These are phyloP conservation scores for Melanopsichium pennsylvanicum DNA, from an alignment of 1,284 basidiomycete species.

Conservation along the genomic window DNA sequence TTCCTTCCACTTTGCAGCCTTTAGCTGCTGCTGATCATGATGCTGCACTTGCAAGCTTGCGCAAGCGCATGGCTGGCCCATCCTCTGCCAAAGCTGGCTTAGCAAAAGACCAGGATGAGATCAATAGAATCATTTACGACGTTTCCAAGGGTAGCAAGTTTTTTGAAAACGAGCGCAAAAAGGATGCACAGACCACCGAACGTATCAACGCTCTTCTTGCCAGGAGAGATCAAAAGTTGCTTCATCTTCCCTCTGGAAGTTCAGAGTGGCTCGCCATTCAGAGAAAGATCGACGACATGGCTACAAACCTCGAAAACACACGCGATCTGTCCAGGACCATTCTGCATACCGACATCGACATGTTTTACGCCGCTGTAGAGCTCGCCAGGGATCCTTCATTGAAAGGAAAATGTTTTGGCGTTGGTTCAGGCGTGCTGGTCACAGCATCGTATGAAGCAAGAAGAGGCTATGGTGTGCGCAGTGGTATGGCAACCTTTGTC, in stretches of 20 bases:
- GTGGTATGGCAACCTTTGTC: constrained; percentile 75
- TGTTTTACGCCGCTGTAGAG: constrained; percentile 67
- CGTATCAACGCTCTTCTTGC: constrained; percentile 70
- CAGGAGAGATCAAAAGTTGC: constrained; percentile 48
- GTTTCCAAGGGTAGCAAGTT: constrained; percentile 63
- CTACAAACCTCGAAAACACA: constrained; percentile 77
- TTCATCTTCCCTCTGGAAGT: constrained; percentile 19
- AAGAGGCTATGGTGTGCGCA: constrained; percentile 75
- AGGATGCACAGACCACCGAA: constrained; percentile 79
- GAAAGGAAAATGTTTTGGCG: constrained; percentile 69
- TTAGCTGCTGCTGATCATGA: constrained; percentile 11
- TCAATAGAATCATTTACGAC: constrained; percentile 57
- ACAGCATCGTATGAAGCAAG: constrained; percentile 62
- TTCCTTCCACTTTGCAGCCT: background rate
- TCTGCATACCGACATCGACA: constrained; percentile 75
- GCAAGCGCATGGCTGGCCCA: constrained; percentile 58
- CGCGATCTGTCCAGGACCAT: constrained; percentile 83
- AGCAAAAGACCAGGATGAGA: constrained; percentile 54
- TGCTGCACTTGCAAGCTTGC: constrained; percentile 48
- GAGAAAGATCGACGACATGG: constrained; percentile 47
- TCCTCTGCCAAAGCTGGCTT: constrained; percentile 63
- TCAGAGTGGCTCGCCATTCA: constrained; percentile 46
- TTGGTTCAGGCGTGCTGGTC: constrained; percentile 60
- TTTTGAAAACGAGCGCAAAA: constrained; percentile 79
- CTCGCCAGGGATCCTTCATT: constrained; percentile 80